Evolutionary conservation across 2,329 filamentous ascomycete species (phyloP).

Genomic region (Metarhizium sp.): DNA sequence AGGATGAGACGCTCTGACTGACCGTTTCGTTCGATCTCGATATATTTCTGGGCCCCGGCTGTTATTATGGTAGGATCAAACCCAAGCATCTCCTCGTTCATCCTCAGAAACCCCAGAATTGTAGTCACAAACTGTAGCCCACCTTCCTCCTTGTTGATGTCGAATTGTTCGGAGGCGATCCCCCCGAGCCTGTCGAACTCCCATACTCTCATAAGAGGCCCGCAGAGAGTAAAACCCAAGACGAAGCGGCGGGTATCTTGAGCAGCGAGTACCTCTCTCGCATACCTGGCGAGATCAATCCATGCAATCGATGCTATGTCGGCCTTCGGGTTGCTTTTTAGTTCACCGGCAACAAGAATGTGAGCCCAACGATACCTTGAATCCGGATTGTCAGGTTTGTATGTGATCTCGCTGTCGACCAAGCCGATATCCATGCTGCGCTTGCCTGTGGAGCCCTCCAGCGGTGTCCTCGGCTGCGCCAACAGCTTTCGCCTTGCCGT

Average conservation of each 20-base stretch:
- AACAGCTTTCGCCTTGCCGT: slow-evolving; percentile 14
- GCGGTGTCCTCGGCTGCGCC: slow-evolving; percentile 16
- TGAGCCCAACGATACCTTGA: slow-evolving; percentile 26
- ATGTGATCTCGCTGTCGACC: not conserved
- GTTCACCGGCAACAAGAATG: slow-evolving; percentile 34
- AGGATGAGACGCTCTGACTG: slow-evolving; percentile 30
- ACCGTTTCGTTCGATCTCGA: slow-evolving; percentile 28
- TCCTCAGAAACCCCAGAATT: slow-evolving; percentile 18
- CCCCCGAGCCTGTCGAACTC: slow-evolving; percentile 35
- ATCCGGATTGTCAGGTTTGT: slow-evolving; percentile 10
- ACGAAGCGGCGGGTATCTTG: slow-evolving; percentile 32
- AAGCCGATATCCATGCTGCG: slow-evolving; percentile 23
- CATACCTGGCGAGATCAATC: slow-evolving; percentile 32
- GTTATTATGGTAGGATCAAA: slow-evolving; percentile 32
- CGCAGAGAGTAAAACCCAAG: slow-evolving; percentile 35
- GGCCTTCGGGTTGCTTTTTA: slow-evolving; percentile 33
- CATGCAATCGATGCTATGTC: slow-evolving; percentile 20
- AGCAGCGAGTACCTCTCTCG: slow-evolving; percentile 28
- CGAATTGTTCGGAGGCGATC: slow-evolving; percentile 31
- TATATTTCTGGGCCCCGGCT: slow-evolving; percentile 21
- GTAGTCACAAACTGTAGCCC: slow-evolving; percentile 26
- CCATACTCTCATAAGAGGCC: slow-evolving; percentile 34
- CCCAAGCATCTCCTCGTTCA: slow-evolving; percentile 26
- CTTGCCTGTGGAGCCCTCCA: slow-evolving; percentile 13
- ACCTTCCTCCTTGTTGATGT: slow-evolving; percentile 25